Base-by-base conservation (phyloP, 352 stramenopile genomes). In the Globisporangium radiosum region DNA sequence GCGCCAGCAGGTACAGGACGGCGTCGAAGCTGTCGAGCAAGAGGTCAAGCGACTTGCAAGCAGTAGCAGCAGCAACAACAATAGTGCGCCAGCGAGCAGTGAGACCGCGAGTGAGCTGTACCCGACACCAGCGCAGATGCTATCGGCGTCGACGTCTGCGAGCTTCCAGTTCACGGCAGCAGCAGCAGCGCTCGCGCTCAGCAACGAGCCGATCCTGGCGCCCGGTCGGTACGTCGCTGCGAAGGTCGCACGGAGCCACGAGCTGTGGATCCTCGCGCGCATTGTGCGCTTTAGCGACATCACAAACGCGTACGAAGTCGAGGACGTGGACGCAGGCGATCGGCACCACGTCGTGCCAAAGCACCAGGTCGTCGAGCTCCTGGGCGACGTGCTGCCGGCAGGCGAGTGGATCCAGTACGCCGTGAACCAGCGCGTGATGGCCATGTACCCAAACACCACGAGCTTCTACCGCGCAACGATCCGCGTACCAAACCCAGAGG, bases 381-480 rank as follows among this genome's bases (percentile, higher is more conserved):
- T 92, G 3, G 76, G 96, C 10, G 85, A 89, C 48, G 78, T 72
- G 38, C 65, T 92, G 13, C 52, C 66, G 0, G 60, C 77, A 48
- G 67, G 67, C 54, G 68, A 76, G 60, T 92, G 83, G 94, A 98
- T 86, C 59, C 89, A 75, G 40, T 92, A 88, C 63, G 66, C 67
- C 14, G 89, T 97, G 54, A 90, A 96, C 45, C 87, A 97, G 36
- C 76, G 82, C 59, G 95, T 98, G 43, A 97, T 99, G 89, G 96
- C 96, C 49, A 97, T 99, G 69, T 99, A 99, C 71, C 96, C 96
- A 7, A 97, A 98, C 76, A 99, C 95, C 13, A 99, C 95, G 14
- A 97, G 81, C 54, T 99, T 99, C 70, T 99, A 98, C 66, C 80
- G 91, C 25, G 92, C 88, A 38, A 91, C 94, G 11, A 86, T 99